Evolutionary conservation across 2,329 filamentous ascomycete genomes (phyloP), one percentile per base, ranked within the genome.

Genomic region (Graphiopsis chlorocephala): DNA sequence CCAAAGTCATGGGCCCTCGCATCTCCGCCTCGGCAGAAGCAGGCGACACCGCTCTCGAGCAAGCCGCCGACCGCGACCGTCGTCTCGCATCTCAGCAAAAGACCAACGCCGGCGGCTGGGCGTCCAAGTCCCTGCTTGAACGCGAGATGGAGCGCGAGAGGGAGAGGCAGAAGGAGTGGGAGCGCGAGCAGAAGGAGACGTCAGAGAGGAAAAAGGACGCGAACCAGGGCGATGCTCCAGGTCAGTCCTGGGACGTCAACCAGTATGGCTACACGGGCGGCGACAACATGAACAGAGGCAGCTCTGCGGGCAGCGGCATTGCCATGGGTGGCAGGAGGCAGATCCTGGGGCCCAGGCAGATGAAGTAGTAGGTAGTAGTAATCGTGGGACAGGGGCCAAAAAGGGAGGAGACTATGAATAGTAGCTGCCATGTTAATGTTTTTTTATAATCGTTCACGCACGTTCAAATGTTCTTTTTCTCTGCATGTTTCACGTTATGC

Each of bases 101-200:
- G 74, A 89, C 87, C 23, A 87, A 87, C 74, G 85, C 86, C 1
- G 84, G 81, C 29, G 86, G 85, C 0, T 87, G 84, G 84, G 87
- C 87, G 1, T 84, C 84, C 68, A 90, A 89, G 79, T 90, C 88
- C 0, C 82, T 93, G 11, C 83, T 93, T 1, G 90, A 93, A 78
- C 86, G 89, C 29, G 90, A 93, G 77, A 92, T 93, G 89, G 90
- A 93, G 75, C 82, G 89, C 74, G 90, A 93, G 77, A 83, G 90
- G 10, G 86, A 92, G 78, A 82, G 90, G 15, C 90, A 93, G 78
- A 84, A 83, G 64, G 90, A 93, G 75, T 93, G 91, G 91, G 91
- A 95, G 75, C 86, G 90, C 67, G 81, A 86, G 1, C 91, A 94
- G 77, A 82, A 86, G 72, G 86, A 85, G 68, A 85, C 86, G 20